Conservation (phyloP, 768 basidiomycete species). For the Leccinellum rugosiceps region DNA sequence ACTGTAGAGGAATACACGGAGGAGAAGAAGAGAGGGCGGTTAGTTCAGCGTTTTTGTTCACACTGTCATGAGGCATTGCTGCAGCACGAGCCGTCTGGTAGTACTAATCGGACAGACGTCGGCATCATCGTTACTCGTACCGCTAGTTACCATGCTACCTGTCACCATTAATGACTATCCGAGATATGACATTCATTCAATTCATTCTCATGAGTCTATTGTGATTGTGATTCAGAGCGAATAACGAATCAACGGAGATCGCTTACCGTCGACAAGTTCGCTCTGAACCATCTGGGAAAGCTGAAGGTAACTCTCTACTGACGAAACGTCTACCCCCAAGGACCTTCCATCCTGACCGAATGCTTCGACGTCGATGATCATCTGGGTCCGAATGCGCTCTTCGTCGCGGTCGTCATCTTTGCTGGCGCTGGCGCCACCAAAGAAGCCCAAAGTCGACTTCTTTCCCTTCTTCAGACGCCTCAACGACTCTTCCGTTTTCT, state of each 20-base stretch:
- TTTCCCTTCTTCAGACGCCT: conserved; percentile 85
- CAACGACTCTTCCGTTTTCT: conserved; percentile 89
- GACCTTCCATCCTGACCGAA: conserved; percentile 74
- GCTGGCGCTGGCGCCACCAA: conserved; percentile 48
- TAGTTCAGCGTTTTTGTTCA: conserved; percentile 46
- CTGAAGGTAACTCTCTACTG: conserved; percentile 48
- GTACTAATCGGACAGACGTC: conserved; percentile 14
- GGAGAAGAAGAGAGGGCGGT: conserved; percentile 64
- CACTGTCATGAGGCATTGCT: conserved; percentile 51
- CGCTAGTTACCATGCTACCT: conserved; percentile 55
- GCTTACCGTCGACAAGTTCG: conserved; percentile 34
- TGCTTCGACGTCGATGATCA: conserved; percentile 83
- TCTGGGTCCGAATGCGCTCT: conserved; percentile 77
- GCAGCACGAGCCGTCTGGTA: conserved; percentile 15
- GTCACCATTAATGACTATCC: conserved; percentile 28
- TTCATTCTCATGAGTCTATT: conserved; percentile 13
- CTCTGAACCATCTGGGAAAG: conserved; percentile 61
- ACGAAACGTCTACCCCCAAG: conserved; percentile 61
- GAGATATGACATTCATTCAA: background rate
- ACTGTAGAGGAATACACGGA: conserved; percentile 57
- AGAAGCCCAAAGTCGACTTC: conserved; percentile 75
- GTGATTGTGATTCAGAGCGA: background rate
- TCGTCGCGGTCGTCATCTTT: conserved; percentile 77
- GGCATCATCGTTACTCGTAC: conserved; percentile 53
- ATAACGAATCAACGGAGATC: background rate